Percentiles rank a stretch among this genome's conserved stretches.
Conservation (phyloP, 139 green algal species). For the Protoeuglena noctilucae region DNA sequence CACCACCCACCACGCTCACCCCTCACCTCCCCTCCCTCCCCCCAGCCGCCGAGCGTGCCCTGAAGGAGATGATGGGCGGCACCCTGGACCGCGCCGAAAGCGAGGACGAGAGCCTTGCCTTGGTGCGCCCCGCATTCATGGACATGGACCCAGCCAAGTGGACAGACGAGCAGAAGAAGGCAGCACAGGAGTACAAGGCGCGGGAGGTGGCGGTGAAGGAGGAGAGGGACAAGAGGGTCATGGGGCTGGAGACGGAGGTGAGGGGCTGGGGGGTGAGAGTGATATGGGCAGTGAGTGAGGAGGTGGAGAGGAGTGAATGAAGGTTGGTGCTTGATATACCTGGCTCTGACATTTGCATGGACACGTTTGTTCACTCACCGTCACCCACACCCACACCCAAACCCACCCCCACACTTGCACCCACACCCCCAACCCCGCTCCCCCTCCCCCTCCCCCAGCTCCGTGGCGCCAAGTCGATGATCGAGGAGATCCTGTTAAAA, state of each 20-base stretch:
- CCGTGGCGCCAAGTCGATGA: too few species aligned
- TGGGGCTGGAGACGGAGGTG: background rate
- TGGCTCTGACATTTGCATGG: too few species aligned
- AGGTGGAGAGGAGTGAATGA: too few species aligned
- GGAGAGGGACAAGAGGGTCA: background rate
- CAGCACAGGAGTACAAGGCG: background rate
- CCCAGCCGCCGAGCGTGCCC: background rate
- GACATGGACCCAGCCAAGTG: background rate
- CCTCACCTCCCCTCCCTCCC: too few species aligned
- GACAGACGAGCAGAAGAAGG: background rate
- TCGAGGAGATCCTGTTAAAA: background rate
- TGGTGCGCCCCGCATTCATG: background rate
- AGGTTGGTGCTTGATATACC: too few species aligned
- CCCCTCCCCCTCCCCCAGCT: too few species aligned
- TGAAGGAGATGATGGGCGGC: background rate
- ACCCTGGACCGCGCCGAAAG: background rate
- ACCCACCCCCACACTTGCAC: too few species aligned
- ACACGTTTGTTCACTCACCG: too few species aligned
- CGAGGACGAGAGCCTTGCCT: background rate
- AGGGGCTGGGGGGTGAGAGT: background rate
- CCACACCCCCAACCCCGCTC: too few species aligned
- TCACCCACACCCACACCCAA: too few species aligned
- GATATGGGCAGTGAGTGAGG: too few species aligned
- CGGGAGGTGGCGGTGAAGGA: background rate
- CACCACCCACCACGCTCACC: too few species aligned